Evolutionary conservation across 345 rosid species (phyloP).

Genomic region (Heritiera fomes): DNA sequence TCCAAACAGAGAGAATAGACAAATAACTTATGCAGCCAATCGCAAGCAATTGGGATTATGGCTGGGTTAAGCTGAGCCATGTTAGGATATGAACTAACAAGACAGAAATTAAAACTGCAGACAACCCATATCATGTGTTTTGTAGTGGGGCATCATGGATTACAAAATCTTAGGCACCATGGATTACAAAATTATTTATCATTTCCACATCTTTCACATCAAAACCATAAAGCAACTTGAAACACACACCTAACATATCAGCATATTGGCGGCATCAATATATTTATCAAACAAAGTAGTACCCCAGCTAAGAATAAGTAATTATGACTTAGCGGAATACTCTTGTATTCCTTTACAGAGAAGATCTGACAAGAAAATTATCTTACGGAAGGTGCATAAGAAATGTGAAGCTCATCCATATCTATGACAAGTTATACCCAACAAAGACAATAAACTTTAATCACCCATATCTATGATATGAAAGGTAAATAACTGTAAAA

Average conservation of each 20-base stretch:
- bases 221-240: neutral
- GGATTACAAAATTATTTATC: neutral
- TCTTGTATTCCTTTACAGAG: neutral
- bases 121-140: neutral
- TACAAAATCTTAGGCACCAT: neutral
- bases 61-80: neutral
- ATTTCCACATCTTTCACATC: neutral
- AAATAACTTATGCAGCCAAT: neutral
- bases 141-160: neutral
- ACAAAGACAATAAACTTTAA: neutral
- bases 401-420: neutral
- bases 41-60: neutral
- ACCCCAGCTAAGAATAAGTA: neutral
- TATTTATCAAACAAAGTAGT: neutral
- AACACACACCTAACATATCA: neutral
- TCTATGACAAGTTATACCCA: slow-evolving; percentile 1
- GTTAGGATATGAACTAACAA: neutral
- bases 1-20: slow-evolving; percentile 5
- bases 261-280: neutral
- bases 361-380: neutral
- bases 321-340: neutral
- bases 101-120: neutral
- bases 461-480: neutral
- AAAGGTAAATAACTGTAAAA: neutral
- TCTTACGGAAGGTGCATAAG: neutral